Conservation (phyloP, 2,329 filamentous ascomycete genomes). For the Talaromyces sp. region DNA sequence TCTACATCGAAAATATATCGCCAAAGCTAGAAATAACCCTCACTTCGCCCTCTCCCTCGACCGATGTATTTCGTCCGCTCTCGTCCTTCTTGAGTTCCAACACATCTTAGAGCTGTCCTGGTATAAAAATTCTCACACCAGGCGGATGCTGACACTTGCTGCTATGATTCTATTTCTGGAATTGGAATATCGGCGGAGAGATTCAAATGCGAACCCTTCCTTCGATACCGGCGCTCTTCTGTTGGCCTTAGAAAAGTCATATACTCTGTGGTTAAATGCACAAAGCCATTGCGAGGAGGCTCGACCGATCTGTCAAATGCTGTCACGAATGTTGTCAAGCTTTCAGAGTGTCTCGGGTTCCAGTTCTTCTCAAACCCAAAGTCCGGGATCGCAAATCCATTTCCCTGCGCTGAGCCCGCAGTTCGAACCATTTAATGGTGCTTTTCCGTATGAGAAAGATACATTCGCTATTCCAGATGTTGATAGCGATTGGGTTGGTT, state of each 20-base stretch:
- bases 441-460: not conserved
- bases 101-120: not conserved
- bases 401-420: not conserved
- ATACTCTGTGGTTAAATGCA: not conserved
- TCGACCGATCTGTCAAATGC: not conserved
- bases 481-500: conserved; percentile 11
- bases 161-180: conserved; percentile 11
- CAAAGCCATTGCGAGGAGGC: not conserved
- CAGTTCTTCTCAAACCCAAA: not conserved
- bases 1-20: conserved; percentile 80
- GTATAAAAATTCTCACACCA: not conserved
- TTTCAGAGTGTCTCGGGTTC: not conserved
- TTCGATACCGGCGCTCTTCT: not conserved
- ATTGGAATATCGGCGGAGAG: conserved; percentile 5
- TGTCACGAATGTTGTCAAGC: conserved; percentile 4
- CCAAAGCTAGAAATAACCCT: conserved; percentile 67
- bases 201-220: not conserved
- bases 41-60: conserved; percentile 80
- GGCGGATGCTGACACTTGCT: not conserved
- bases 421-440: not conserved
- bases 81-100: not conserved
- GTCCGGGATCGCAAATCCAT: not conserved
- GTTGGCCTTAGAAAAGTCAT: conserved; percentile 7
- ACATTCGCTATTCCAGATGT: not conserved
- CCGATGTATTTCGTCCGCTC: conserved; percentile 71